Conservation (phyloP, 2,329 filamentous ascomycete species). For the Venturia carpophila region DNA sequence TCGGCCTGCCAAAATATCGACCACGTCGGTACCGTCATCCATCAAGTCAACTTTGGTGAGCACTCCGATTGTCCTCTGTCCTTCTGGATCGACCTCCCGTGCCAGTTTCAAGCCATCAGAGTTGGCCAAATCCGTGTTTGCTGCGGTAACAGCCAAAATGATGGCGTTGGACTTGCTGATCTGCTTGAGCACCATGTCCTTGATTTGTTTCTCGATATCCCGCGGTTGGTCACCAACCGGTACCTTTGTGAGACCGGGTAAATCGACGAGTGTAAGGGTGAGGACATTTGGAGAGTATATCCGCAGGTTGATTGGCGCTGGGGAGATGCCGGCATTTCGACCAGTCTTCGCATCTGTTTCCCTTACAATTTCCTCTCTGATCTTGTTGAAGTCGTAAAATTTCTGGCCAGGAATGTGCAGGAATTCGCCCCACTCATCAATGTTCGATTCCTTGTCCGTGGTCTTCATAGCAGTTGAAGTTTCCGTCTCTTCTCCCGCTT, state of each 20-base stretch:
- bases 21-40: conserved; percentile 97
- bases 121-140: conserved; percentile 97
- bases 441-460: conserved; percentile 79
- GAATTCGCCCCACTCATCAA: conserved; percentile 98
- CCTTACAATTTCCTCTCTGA: conserved; percentile 91
- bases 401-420: conserved; percentile 96
- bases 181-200: conserved; percentile 97
- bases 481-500: conserved; percentile 32
- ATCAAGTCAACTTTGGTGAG: conserved; percentile 98
- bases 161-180: conserved; percentile 98
- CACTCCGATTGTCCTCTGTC: conserved; percentile 95
- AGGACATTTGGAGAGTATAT: conserved; percentile 98
- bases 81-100: conserved; percentile 92
- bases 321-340: conserved; percentile 91
- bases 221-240: conserved; percentile 92
- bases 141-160: conserved; percentile 89
- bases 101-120: conserved; percentile 96
- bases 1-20: conserved; percentile 94
- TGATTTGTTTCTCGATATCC: conserved; percentile 94
- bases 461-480: conserved; percentile 42
- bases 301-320: conserved; percentile 91
- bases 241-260: conserved; percentile 93
- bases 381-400: conserved; percentile 97
- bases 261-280: conserved; percentile 89
- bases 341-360: conserved; percentile 97